Evolutionary conservation across 106 monocot species (phyloP).

Genomic region (Platanthera guangdongensis): DNA sequence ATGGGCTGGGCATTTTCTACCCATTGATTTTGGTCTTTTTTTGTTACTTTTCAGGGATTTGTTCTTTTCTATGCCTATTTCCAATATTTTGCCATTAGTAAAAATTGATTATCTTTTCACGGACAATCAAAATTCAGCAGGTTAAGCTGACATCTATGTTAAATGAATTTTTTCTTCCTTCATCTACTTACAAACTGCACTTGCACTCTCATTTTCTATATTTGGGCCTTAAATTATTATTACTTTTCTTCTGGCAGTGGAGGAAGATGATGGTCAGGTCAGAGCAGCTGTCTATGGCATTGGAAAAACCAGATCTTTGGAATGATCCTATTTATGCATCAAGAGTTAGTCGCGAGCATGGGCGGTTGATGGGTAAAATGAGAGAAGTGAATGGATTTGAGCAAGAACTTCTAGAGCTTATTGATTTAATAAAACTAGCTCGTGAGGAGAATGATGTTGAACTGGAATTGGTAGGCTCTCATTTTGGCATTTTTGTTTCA

Average conservation of each 20-base stretch:
- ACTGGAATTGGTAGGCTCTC: conserved; percentile 63
- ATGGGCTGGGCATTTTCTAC: no score
- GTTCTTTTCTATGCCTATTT: no score
- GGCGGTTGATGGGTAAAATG: conserved; percentile 70
- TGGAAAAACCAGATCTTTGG: conserved; percentile 85
- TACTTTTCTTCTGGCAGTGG: conserved; percentile 52
- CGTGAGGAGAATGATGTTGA: conserved; percentile 81
- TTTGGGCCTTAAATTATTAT: conserved; percentile 3
- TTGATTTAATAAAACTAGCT: conserved; percentile 91
- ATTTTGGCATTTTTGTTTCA: conserved; percentile 15
- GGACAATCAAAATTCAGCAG: no score
- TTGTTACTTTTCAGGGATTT: no score
- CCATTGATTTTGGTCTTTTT: no score
- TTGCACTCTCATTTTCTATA: not conserved
- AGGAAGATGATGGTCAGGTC: conserved; percentile 52
- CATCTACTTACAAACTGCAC: not conserved
- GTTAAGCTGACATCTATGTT: no score
- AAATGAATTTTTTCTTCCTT: no score
- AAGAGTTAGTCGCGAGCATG: conserved; percentile 84
- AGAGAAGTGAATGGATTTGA: conserved; percentile 78
- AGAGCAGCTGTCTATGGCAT: conserved; percentile 42
- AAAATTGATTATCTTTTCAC: no score
- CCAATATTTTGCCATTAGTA: no score
- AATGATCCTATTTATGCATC: conserved; percentile 81
- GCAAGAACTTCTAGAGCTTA: conserved; percentile 77